Evolutionary conservation across 192 early-diverging fungal genomes (phyloP).

Genomic region (Entomortierella parvispora): DNA sequence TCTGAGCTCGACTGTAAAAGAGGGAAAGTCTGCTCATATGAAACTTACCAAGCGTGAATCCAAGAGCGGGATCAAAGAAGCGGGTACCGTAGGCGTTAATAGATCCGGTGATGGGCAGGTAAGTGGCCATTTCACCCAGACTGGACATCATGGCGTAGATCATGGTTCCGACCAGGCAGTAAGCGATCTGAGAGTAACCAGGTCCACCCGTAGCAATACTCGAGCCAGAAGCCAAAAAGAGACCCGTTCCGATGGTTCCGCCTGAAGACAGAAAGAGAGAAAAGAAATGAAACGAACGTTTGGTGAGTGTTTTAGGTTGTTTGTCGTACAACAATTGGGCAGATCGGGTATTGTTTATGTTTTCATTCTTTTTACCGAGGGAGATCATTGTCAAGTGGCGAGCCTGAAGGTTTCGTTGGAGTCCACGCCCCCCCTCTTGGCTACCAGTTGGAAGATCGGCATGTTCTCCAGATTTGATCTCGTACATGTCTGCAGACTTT

Average conservation of each 20-base stretch:
- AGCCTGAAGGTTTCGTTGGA: constrained; percentile 70
- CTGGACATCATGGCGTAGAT: constrained; percentile 74
- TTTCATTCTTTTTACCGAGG: no score
- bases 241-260: no score
- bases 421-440: constrained; percentile 4
- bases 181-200: constrained; percentile 58
- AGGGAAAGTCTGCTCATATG: neutral
- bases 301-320: no score
- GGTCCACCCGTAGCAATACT: constrained; percentile 79
- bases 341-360: constrained; percentile 78
- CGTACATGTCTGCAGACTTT: neutral
- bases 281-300: no score
- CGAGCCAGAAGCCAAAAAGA: no score
- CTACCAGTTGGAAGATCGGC: neutral
- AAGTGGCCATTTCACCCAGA: constrained; percentile 85
- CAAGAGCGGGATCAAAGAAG: constrained; percentile 82
- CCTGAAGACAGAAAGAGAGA: constrained; percentile 82
- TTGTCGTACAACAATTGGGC: no score
- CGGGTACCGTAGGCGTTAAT: constrained; percentile 79
- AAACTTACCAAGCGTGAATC: constrained; percentile 65
- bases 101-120: constrained; percentile 80
- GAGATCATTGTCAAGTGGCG: constrained; percentile 70
- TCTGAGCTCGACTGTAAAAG: neutral
- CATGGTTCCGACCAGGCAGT: constrained; percentile 66
- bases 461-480: neutral